Evolutionary conservation across 495 filamentous ascomycete genomes (phyloP).

Genomic region (Penicillium pulvis): DNA sequence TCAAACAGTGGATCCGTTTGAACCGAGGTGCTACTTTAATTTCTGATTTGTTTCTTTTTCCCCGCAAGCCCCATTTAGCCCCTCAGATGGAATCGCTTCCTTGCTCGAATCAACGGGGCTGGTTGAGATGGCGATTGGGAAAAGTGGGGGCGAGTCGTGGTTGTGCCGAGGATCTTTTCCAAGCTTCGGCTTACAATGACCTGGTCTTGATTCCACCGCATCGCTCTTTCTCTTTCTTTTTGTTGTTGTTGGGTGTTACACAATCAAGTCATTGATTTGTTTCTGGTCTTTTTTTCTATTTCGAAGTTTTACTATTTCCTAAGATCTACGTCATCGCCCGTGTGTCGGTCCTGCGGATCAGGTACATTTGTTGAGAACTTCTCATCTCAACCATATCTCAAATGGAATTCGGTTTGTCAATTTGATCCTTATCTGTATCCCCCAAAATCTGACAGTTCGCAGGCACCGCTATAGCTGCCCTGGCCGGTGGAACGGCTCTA

Average conservation of each 20-base stretch:
- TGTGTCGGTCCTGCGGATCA: neutral
- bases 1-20: neutral
- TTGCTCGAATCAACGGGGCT: neutral
- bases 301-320: neutral
- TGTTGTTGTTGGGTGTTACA: neutral
- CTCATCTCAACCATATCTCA: neutral
- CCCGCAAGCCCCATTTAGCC: neutral
- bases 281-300: too few relatives aligned
- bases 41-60: neutral
- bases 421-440: neutral
- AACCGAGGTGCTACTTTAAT: neutral
- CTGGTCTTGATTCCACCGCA: neutral
- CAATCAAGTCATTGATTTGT: neutral
- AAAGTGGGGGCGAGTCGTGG: neutral
- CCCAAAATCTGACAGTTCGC: neutral
- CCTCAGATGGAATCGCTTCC: neutral
- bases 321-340: neutral
- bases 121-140: neutral
- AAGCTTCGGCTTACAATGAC: neutral
- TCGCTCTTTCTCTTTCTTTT: neutral
- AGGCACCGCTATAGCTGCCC: conserved; percentile 28
- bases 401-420: conserved; percentile 2
- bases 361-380: neutral
- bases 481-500: conserved; percentile 48
- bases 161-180: neutral